Conservation (phyloP, 2,329 filamentous ascomycete genomes). For the Pseudopyricularia cyperi region DNA sequence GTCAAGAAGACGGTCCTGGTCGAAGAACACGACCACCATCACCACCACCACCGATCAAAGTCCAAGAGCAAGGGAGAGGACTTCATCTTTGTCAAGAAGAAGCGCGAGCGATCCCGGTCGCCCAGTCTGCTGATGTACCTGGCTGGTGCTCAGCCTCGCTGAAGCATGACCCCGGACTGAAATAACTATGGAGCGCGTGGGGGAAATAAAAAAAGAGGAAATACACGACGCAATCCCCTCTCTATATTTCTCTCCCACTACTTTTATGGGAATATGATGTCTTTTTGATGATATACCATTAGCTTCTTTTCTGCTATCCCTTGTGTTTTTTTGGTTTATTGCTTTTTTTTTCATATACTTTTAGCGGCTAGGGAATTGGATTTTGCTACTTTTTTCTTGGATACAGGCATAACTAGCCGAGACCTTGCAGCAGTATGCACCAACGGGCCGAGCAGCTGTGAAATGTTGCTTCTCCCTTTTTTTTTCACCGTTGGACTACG, state of each 20-base stretch:
- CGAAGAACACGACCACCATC: conserved; percentile 30
- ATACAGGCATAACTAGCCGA: not conserved
- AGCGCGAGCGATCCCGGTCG: conserved; percentile 41
- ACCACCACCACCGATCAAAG: conserved; percentile 22
- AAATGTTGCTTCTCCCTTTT: no score
- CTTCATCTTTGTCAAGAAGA: conserved; percentile 37
- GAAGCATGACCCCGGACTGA: not conserved
- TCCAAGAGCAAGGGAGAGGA: conserved; percentile 23
- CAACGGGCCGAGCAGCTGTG: not conserved
- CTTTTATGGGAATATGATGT: not conserved
- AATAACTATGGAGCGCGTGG: no score
- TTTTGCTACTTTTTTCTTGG: conserved; percentile 1
- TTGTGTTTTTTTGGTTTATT: not conserved
- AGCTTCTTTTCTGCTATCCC: not conserved
- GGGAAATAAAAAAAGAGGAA: not conserved
- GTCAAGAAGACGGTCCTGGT: conserved; percentile 46
- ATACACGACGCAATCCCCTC: not conserved
- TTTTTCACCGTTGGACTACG: not conserved
- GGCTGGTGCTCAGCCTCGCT: conserved; percentile 26
- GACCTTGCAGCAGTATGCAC: not conserved
- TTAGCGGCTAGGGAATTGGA: not conserved
- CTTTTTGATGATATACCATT: not conserved
- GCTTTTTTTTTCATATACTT: not conserved
- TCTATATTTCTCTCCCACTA: not conserved
- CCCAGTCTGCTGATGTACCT: conserved; percentile 44